A percentile compares a stretch with the other conserved stretches of the same genome.
Evolutionary conservation across 345 rosid species (phyloP).

Genomic region (Ailanthus altissimus): DNA sequence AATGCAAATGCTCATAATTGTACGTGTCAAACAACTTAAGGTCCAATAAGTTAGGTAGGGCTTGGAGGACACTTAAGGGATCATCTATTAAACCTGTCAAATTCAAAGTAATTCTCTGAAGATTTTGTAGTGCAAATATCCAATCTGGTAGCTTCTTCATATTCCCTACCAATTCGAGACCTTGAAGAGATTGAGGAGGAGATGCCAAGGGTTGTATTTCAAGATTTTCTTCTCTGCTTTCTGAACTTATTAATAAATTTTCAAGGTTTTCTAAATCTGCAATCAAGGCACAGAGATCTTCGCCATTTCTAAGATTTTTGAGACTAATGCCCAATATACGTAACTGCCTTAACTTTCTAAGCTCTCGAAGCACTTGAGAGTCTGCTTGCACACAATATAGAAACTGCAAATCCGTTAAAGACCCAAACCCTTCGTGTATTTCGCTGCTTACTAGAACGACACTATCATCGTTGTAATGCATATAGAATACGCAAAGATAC

Average conservation of each 20-base stretch:
- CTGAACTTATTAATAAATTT: no score
- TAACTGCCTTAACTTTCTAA: slow-evolving; percentile 1
- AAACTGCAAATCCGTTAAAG: background rate
- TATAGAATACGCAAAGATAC: background rate
- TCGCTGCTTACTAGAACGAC: no score
- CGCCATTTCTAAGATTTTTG: background rate
- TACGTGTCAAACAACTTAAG: background rate
- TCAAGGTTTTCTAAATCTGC: slow-evolving; percentile 15
- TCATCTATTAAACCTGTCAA: background rate
- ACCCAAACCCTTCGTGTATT: background rate
- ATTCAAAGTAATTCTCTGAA: background rate
- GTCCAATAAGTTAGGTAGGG: slow-evolving; percentile 8
- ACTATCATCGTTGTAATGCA: no score
- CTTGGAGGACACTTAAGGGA: slow-evolving; percentile 6
- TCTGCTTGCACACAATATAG: background rate
- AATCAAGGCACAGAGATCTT: slow-evolving; percentile 3
- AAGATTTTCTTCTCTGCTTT: background rate
- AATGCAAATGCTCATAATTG: background rate
- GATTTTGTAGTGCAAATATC: background rate
- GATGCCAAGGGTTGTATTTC: slow-evolving; percentile 14
- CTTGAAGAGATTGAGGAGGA: background rate
- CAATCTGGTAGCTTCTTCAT: slow-evolving; percentile 9
- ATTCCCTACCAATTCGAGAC: background rate
- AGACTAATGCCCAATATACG: slow-evolving; percentile 14
- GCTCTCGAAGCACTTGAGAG: background rate